phyloP scores from a whole-genome alignment of 345 rosid species.

The Eucalyptus marginata region DNA sequence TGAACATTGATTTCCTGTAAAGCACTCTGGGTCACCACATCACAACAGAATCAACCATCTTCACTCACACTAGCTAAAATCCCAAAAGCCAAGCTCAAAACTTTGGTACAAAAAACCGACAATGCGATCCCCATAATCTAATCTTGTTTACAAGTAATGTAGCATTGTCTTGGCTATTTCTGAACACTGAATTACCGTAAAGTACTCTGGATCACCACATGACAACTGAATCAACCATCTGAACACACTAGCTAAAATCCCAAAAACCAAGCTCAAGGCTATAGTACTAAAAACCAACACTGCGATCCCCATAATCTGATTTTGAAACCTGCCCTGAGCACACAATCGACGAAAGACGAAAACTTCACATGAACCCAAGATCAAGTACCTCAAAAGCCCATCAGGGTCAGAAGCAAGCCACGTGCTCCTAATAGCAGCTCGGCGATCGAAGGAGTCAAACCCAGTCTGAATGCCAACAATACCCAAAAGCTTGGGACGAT shows the following conservation, averaged over 20 bases:
- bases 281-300: background rate
- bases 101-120: background rate
- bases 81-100: background rate
- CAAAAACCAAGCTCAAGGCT: background rate
- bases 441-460: slow-evolving; percentile 43
- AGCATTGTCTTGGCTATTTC: background rate
- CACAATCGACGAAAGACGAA: background rate
- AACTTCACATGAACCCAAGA: background rate
- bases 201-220: background rate
- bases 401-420: slow-evolving; percentile 81
- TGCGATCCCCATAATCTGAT: background rate
- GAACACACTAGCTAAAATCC: background rate
- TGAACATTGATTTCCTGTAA: background rate
- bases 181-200: background rate
- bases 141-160: background rate
- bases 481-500: slow-evolving; percentile 60
- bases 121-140: background rate
- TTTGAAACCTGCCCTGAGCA: background rate
- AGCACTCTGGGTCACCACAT: background rate
- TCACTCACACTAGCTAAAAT: background rate
- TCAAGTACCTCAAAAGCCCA: slow-evolving; percentile 44
- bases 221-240: background rate
- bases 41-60: background rate
- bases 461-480: slow-evolving; percentile 79
- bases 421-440: slow-evolving; percentile 44